Evolutionary conservation across 495 filamentous ascomycete genomes (phyloP), one percentile per base, ranked within the genome.

Genomic region (Penicillium verhagenii): DNA sequence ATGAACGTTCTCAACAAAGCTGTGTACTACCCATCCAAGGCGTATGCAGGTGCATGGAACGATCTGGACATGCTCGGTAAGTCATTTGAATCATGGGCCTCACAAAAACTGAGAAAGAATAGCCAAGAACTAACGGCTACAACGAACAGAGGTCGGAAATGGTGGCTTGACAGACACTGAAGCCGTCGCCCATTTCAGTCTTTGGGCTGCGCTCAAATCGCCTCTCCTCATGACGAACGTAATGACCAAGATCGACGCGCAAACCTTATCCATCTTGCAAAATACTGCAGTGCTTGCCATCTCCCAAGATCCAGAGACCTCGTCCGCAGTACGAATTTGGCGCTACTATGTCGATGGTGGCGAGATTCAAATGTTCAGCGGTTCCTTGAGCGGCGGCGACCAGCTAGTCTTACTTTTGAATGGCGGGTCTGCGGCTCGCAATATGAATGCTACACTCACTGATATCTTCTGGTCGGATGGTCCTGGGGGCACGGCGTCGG

Each of bases 141-240:
- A 19, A 21, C 80, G 79, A 75, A 44, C 63, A 49, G 85, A 87
- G 65, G 80, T 88, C 44, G 86, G 86, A 20, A 87, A 86, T 49
- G 75, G 73, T 16, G 75, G 72, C 5, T 70, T 88, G 51, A 80
- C 72, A 8, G 69, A 78, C 26, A 69, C 67, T 4, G 66, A 73
- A 50, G 67, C 69, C 13, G 59, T 63, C 26, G 57, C 57, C 16
- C 75, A 70, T 40, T 69, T 73, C 57, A 64, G 53, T 29, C 62
- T 73, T 38, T 73, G 70, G 70, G 70, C 70, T 6, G 50, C 65
- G 6, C 39, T 68, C 19, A 73, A 73, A 54, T 71, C 67, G 8
- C 68, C 71, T 3, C 57, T 74, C 2, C 62, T 74, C 23, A 69
- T 73, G 69, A 69, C 54, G 31, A 67, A 65, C 50, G 61, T 70